Evolutionary conservation across 768 basidiomycete species (phyloP).

Genomic region (Leccinum ochraceum): DNA sequence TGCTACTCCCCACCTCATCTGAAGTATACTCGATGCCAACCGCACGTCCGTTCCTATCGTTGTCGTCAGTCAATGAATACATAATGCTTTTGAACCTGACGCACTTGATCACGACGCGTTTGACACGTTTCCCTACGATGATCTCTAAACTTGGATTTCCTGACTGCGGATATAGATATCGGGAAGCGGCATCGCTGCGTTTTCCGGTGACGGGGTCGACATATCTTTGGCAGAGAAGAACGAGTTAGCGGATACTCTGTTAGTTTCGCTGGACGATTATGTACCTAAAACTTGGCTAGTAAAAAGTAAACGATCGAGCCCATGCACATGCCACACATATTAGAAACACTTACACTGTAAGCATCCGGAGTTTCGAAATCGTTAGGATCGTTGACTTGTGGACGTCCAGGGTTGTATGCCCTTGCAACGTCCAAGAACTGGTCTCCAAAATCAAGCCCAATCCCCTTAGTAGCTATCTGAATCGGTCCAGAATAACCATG

Average conservation of each 20-base stretch:
- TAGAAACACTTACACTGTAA: too few relatives aligned
- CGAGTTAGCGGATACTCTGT: background rate
- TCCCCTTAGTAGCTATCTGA: too few relatives aligned
- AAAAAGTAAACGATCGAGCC: too few relatives aligned
- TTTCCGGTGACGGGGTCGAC: conserved; percentile 42
- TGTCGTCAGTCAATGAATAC: background rate
- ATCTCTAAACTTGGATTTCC: conserved; percentile 32
- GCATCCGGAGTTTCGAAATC: too few relatives aligned
- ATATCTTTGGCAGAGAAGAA: conserved; percentile 40
- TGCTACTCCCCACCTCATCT: conserved; percentile 1
- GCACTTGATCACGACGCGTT: background rate
- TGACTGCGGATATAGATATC: conserved; percentile 36
- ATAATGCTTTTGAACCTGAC: background rate
- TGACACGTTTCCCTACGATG: conserved; percentile 23
- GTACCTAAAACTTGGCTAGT: too few relatives aligned
- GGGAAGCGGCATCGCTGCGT: conserved; percentile 33
- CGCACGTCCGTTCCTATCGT: conserved; percentile 33
- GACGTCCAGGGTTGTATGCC: too few relatives aligned
- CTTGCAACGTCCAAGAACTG: too few relatives aligned
- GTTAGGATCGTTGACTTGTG: too few relatives aligned
- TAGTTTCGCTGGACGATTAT: too few relatives aligned
- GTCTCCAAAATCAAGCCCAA: too few relatives aligned
- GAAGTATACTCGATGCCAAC: conserved; percentile 38
- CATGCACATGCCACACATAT: too few relatives aligned
- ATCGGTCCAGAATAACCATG: too few relatives aligned